Conservation (phyloP, 2,329 filamentous ascomycete species). For the Cladophialophora immunda region DNA sequence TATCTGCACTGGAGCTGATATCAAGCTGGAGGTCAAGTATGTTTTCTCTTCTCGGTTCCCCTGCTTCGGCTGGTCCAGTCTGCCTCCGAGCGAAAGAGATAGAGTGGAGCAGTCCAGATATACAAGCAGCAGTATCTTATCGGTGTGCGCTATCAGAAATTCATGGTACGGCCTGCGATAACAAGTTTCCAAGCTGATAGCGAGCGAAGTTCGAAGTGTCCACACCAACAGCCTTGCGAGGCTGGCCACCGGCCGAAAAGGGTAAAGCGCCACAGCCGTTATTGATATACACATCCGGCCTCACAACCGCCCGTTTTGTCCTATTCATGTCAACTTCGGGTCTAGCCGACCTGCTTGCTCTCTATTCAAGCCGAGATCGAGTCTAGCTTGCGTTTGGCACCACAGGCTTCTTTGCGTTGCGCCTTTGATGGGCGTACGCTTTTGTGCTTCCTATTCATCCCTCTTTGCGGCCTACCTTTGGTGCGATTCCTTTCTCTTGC, state of each 20-base stretch:
- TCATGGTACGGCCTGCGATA: background rate
- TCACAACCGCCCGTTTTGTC: constrained; percentile 7
- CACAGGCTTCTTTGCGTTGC: constrained; percentile 13
- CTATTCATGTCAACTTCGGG: constrained; percentile 30
- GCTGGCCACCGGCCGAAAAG: constrained; percentile 12
- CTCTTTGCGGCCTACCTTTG: constrained; percentile 20
- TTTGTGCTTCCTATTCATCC: constrained; percentile 26
- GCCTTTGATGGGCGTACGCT: constrained; percentile 3
- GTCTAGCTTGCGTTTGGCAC: constrained; percentile 6
- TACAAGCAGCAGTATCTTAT: background rate
- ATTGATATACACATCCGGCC: constrained; percentile 30
- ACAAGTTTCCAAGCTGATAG: background rate
- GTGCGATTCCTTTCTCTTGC: constrained; percentile 19
- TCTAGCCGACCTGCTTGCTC: background rate
- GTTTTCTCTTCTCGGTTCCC: background rate
- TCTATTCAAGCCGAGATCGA: constrained; percentile 30
- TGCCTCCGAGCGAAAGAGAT: background rate
- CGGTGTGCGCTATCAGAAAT: background rate
- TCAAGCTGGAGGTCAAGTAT: background rate
- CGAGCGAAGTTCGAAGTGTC: background rate
- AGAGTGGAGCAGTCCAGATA: background rate
- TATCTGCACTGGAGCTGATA: background rate
- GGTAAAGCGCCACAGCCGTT: constrained; percentile 21
- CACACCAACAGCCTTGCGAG: background rate
- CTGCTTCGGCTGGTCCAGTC: background rate